These are phyloP conservation scores for Niveomyces coronatus DNA, from an alignment of 2,329 filamentous ascomycete species.

Conservation along the genomic window DNA sequence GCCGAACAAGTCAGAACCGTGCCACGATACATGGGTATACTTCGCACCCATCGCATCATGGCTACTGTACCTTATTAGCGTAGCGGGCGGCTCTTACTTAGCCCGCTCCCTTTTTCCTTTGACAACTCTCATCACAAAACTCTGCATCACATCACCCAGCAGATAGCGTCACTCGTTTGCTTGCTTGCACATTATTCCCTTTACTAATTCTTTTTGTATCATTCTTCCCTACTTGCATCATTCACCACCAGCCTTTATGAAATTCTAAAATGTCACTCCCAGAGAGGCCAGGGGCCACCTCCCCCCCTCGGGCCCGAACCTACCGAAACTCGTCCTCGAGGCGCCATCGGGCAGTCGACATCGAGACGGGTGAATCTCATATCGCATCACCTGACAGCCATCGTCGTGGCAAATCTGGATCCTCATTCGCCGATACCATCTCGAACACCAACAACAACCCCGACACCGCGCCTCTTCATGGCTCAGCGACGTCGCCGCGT, in stretches of 20 bases:
- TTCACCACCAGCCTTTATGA: constrained; percentile 4
- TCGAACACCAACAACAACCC: constrained; percentile 42
- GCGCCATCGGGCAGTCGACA: constrained; percentile 32
- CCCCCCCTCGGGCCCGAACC: constrained; percentile 1
- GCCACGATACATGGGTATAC: background rate
- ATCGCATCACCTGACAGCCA: constrained; percentile 29
- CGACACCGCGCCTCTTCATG: constrained; percentile 28
- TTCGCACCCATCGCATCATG: background rate
- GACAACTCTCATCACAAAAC: constrained; percentile 10
- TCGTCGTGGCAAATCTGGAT: constrained; percentile 46
- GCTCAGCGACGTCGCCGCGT: constrained; percentile 1
- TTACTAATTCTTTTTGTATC: background rate
- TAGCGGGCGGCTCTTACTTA: constrained; percentile 1
- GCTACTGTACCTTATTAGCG: constrained; percentile 4
- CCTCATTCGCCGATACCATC: constrained; percentile 49
- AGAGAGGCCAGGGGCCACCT: constrained; percentile 3
- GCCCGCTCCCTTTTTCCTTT: constrained; percentile 6
- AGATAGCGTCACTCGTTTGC: constrained; percentile 8
- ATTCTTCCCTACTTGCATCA: background rate
- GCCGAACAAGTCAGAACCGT: background rate
- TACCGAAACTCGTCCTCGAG: constrained; percentile 6
- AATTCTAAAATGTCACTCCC: constrained; percentile 8
- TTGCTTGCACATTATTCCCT: background rate
- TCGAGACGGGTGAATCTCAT: constrained; percentile 53
- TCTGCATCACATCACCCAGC: constrained; percentile 5